Conservation (phyloP, 371 early-diverging fungal species). For the Lichtheimia ramosa region DNA sequence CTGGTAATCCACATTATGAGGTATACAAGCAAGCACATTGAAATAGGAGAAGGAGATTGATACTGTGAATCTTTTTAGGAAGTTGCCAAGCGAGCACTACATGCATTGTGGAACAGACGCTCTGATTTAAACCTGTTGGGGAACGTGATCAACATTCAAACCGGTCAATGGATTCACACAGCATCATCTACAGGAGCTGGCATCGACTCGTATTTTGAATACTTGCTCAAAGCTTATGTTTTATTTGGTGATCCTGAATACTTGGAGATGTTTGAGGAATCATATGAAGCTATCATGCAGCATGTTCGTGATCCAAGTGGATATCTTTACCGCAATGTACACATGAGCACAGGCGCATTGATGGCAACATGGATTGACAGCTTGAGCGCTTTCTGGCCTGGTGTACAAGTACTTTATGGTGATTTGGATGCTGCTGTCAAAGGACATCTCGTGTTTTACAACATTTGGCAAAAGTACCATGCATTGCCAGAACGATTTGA, state of each 20-base stretch:
- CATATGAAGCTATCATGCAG: slow-evolving; percentile 70
- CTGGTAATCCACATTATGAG: slow-evolving; percentile 78
- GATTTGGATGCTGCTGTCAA: slow-evolving; percentile 83
- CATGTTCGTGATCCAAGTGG: slow-evolving; percentile 72
- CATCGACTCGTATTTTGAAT: slow-evolving; percentile 93
- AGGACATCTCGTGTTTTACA: slow-evolving; percentile 78
- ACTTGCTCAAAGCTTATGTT: slow-evolving; percentile 85
- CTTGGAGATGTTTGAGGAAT: slow-evolving; percentile 75
- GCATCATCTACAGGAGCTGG: slow-evolving; percentile 89
- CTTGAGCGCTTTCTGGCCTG: slow-evolving; percentile 91
- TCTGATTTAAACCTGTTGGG: slow-evolving; percentile 81
- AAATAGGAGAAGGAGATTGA: neutral
- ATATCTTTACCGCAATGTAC: slow-evolving; percentile 83
- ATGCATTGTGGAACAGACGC: slow-evolving; percentile 76
- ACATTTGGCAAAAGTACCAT: slow-evolving; percentile 83
- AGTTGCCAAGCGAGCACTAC: slow-evolving; percentile 72
- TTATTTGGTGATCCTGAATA: slow-evolving; percentile 84
- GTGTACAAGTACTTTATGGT: slow-evolving; percentile 80
- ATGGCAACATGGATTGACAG: slow-evolving; percentile 87
- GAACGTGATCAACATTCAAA: slow-evolving; percentile 76
- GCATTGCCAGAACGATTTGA: slow-evolving; percentile 90
- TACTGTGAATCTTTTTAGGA: slow-evolving; percentile 30
- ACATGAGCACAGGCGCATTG: slow-evolving; percentile 72
- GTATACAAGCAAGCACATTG: slow-evolving; percentile 17
- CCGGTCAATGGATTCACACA: slow-evolving; percentile 71